These are phyloP conservation scores for Sisymbrium irio DNA, from an alignment of 345 rosid genomes.

Conservation along the genomic window DNA sequence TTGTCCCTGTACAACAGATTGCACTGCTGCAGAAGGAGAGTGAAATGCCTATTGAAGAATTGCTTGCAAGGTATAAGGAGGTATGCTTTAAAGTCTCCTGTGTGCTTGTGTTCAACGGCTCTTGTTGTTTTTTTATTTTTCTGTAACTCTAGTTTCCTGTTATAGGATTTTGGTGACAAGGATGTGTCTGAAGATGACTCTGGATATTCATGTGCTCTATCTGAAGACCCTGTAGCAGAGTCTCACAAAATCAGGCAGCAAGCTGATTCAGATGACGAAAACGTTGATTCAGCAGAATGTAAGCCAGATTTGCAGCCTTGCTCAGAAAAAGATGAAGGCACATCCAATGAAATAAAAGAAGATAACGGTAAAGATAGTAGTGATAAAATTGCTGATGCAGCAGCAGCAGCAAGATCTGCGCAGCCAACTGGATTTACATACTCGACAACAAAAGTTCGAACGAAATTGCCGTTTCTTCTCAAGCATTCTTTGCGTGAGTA, in stretches of 20 bases:
- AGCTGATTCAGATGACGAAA: constrained; percentile 42
- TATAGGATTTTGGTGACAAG: constrained; percentile 55
- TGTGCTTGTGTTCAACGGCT: constrained; percentile 20
- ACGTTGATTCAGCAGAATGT: constrained; percentile 40
- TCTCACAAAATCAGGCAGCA: constrained; percentile 41
- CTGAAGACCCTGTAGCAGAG: constrained; percentile 52
- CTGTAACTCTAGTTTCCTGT: constrained; percentile 31
- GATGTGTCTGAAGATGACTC: constrained; percentile 70
- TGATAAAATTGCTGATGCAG: constrained; percentile 90
- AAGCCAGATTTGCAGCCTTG: constrained; percentile 31
- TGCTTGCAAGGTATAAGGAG: constrained; percentile 95
- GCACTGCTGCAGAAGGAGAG: constrained; percentile 82
- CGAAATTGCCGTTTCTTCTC: constrained; percentile 95
- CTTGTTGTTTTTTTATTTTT: constrained; percentile 21
- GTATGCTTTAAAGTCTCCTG: constrained; percentile 50
- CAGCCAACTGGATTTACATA: constrained; percentile 99
- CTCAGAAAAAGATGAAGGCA: constrained; percentile 41
- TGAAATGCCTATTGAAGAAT: constrained; percentile 80
- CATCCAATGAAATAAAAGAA: constrained; percentile 37
- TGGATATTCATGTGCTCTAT: constrained; percentile 58
- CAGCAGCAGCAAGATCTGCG: constrained; percentile 98
- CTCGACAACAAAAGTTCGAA: constrained; percentile 92
- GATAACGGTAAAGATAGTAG: constrained; percentile 48
- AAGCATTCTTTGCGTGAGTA: constrained; percentile 97
- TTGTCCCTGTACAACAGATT: constrained; percentile 54